Evolutionary conservation across 371 early-diverging fungal species (phyloP).

Genomic region (Capillidium rhysosporum): DNA sequence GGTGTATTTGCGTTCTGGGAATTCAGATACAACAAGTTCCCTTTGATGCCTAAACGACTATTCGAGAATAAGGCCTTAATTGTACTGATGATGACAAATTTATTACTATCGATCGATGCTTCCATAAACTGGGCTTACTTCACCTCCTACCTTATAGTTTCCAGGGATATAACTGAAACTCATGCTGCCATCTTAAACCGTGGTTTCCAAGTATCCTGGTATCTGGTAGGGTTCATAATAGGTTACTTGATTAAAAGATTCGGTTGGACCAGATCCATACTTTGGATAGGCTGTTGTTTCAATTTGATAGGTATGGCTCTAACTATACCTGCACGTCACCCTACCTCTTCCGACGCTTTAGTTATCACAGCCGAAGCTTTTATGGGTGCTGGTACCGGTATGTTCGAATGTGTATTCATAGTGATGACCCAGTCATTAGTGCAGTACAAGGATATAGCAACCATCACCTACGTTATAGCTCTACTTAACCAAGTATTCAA

Average conservation of each 20-base stretch:
- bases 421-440: background rate
- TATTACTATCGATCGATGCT: background rate
- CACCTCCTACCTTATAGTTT: constrained; percentile 3
- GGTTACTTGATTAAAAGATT: constrained; percentile 16
- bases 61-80: no score
- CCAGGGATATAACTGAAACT: constrained; percentile 4
- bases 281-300: constrained; percentile 6
- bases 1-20: no score
- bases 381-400: background rate
- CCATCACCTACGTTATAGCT: background rate
- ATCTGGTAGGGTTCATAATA: constrained; percentile 13
- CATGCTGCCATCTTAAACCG: constrained; percentile 11
- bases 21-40: no score
- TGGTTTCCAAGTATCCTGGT: constrained; percentile 17
- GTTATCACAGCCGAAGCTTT: background rate
- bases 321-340: constrained; percentile 21
- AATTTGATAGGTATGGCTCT: constrained; percentile 16
- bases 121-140: constrained; percentile 5
- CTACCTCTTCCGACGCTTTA: background rate
- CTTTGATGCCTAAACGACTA: no score
- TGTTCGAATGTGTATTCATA: background rate
- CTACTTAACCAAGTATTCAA: background rate
- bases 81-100: no score
- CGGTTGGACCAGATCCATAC: background rate
- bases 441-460: background rate